phyloP scores from a whole-genome alignment of 345 rosid genomes.

The Eucalyptus erythrocorys region DNA sequence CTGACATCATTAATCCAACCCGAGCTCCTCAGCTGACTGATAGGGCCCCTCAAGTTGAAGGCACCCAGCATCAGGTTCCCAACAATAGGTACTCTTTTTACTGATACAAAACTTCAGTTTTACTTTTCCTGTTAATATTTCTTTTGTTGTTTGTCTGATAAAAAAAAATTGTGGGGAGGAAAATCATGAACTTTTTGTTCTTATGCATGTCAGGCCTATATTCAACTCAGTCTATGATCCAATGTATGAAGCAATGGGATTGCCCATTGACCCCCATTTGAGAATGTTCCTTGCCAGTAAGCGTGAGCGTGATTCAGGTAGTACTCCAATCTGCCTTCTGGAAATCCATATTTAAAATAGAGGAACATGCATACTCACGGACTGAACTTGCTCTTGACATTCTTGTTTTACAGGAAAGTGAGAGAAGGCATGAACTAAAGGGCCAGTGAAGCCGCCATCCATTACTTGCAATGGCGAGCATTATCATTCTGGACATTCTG shows the following conservation, averaged over 20 bases:
- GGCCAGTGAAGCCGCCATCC: not conserved
- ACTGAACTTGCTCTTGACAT: not conserved
- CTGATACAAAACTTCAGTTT: not conserved
- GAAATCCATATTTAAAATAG: not conserved
- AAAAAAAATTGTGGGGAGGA: not conserved
- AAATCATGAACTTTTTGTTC: not conserved
- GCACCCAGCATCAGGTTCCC: not conserved
- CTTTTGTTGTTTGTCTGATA: not conserved
- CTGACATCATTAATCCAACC: not conserved
- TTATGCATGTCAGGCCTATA: not conserved
- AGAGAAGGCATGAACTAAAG: not conserved
- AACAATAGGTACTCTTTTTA: not conserved
- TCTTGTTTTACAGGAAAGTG: not conserved
- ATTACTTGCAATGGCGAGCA: not conserved
- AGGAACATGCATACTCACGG: not conserved
- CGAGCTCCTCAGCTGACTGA: not conserved
- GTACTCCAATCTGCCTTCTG: not conserved
- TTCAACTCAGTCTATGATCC: slow-evolving; percentile 18
- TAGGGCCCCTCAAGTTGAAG: not conserved
- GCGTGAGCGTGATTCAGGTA: not conserved
- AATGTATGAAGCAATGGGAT: slow-evolving; percentile 16
- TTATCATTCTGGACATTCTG: not conserved
- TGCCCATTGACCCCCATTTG: slow-evolving; percentile 29
- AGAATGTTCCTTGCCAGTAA: slow-evolving; percentile 6
- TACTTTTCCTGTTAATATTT: not conserved